These are phyloP conservation scores for Chalaropsis ovoidea DNA, from an alignment of 2,329 filamentous ascomycete species.

Conservation along the genomic window DNA sequence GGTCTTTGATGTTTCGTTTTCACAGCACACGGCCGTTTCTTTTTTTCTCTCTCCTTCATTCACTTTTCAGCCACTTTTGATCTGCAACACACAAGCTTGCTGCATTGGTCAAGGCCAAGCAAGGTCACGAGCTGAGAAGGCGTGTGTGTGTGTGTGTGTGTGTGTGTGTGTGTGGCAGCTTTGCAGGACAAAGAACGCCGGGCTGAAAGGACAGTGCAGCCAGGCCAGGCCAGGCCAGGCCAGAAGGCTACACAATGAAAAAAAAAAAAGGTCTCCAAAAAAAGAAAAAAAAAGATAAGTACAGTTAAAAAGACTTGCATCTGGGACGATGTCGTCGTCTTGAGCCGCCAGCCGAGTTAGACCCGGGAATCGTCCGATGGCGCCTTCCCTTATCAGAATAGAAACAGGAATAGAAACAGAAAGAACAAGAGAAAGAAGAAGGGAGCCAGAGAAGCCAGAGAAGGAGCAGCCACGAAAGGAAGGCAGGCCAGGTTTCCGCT, in stretches of 20 bases:
- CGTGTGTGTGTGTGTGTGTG: too few species aligned
- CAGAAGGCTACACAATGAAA: too few species aligned
- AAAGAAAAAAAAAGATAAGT: too few species aligned
- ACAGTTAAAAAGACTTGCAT: too few species aligned
- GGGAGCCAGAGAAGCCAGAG: too few species aligned
- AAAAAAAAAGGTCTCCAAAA: too few species aligned
- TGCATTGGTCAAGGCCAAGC: neutral
- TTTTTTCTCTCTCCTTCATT: neutral
- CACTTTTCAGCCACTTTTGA: neutral
- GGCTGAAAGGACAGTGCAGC: neutral
- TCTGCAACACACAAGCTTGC: neutral
- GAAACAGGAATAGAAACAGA: neutral
- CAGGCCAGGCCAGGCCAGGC: too few species aligned
- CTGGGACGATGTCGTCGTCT: neutral
- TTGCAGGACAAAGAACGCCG: slow-evolving; percentile 8
- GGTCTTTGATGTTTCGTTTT: too few species aligned
- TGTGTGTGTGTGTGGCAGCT: neutral
- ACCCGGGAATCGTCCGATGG: neutral
- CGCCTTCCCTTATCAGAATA: neutral
- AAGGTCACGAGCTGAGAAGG: neutral
- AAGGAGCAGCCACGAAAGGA: too few species aligned
- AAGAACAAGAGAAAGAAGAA: neutral
- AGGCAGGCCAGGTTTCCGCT: too few species aligned
- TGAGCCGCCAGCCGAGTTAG: neutral
- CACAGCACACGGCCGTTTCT: neutral